phyloP scores from a whole-genome alignment of 371 early-diverging fungal species.

The Mucor saturninus region DNA sequence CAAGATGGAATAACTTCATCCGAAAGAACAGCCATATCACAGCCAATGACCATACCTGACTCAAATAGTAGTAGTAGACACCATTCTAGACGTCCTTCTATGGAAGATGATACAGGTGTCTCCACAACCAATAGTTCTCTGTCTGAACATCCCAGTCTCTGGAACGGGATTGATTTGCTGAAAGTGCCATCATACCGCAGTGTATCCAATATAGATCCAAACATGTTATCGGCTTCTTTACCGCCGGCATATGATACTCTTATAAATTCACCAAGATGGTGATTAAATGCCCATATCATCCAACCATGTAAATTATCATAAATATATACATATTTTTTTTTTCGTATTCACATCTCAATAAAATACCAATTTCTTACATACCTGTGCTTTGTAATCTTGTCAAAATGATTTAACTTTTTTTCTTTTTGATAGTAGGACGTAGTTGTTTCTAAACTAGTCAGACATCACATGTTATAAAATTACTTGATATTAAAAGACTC shows the following conservation, averaged over 20 bases:
- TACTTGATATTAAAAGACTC: no score
- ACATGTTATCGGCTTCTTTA: constrained; percentile 39
- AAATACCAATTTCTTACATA: no score
- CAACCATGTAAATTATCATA: no score
- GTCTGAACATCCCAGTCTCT: constrained; percentile 26
- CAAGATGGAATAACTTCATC: constrained; percentile 3
- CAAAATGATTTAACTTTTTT: no score
- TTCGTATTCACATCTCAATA: no score
- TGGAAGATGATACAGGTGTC: constrained; percentile 1
- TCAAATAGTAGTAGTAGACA: constrained; percentile 25
- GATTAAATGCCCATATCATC: no score
- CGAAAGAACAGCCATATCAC: neutral
- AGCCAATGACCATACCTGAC: constrained; percentile 21
- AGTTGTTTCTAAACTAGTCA: neutral
- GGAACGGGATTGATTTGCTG: constrained; percentile 47
- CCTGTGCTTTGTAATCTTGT: no score
- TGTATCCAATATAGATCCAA: constrained; percentile 33
- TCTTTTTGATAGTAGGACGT: neutral
- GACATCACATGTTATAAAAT: no score
- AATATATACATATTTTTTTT: no score
- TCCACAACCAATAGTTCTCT: neutral
- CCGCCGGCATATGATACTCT: constrained; percentile 40
- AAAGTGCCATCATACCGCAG: constrained; percentile 48
- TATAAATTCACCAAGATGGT: no score
- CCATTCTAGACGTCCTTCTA: constrained; percentile 24